These are phyloP conservation scores for Russula brevipes DNA, from an alignment of 768 basidiomycete genomes.

Conservation along the genomic window DNA sequence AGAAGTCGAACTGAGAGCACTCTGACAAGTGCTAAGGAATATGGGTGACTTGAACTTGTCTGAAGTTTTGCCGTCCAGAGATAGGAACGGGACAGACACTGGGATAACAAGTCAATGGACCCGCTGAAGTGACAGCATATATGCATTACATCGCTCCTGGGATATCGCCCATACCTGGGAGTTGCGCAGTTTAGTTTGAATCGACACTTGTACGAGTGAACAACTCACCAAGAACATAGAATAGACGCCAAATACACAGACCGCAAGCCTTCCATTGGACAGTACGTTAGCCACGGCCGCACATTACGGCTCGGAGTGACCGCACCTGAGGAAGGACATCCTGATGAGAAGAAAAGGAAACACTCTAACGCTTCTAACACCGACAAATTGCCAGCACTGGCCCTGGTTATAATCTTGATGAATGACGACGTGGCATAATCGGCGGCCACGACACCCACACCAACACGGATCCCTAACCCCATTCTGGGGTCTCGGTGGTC, in stretches of 20 bases:
- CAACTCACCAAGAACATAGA: constrained; percentile 25
- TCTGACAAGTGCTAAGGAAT: constrained; percentile 82
- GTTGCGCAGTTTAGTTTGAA: not conserved
- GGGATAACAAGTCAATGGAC: constrained; percentile 1
- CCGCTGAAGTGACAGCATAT: not conserved
- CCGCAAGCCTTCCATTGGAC: constrained; percentile 7
- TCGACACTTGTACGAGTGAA: not conserved
- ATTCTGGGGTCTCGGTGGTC: not conserved
- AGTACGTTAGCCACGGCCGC: not conserved
- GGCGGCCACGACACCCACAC: not conserved
- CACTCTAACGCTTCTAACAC: not conserved
- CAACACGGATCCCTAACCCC: constrained; percentile 10
- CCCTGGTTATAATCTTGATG: not conserved
- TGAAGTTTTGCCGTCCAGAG: constrained; percentile 53
- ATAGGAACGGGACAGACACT: constrained; percentile 84
- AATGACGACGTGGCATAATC: constrained; percentile 10
- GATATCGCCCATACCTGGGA: constrained; percentile 85
- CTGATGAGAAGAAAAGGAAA: not conserved
- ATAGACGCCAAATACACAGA: constrained; percentile 26
- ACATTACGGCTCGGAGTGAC: not conserved
- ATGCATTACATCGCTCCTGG: constrained; percentile 78
- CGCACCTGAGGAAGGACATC: constrained; percentile 21
- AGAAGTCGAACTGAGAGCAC: constrained; percentile 67
- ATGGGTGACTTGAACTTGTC: constrained; percentile 82
- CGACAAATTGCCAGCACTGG: not conserved